Base-by-base conservation (phyloP, 225 moss, liverwort and hornwort species). In the Pleurozium schreberi region DNA sequence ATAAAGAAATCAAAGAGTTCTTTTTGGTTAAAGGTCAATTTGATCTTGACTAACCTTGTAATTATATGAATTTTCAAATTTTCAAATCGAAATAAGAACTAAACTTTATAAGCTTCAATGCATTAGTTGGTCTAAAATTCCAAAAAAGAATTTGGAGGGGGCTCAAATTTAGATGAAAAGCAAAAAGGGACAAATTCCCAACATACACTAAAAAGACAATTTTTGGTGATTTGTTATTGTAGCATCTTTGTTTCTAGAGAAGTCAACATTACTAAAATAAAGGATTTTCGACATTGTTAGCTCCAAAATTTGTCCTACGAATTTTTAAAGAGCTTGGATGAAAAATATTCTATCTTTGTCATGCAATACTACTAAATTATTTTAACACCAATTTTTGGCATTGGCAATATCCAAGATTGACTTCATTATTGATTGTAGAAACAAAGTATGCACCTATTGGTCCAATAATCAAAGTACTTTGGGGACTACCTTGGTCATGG, bases 361-460 rank as follows among this genome's bases (percentile, higher is more conserved):
- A 76, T 52, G 3, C 9, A 76, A 36, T 3, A 36, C 76, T 52
- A 52, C 9, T 36, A 76, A 77, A 9, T 52, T 34, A 76, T 34
- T 9, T 14, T 36, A 76, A 4, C 1, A 53, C 14, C 23, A 53
- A 9, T 36, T 8, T 9, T 77, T 36, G 77, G 15, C 0, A 0
- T 1, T 76, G 14, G 2, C 0, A 0, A 1, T 1, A 2, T 36
- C 0, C 0, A 36, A 0, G n/a, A n/a, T n/a, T n/a, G n/a, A n/a
- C n/a, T n/a, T n/a, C n/a, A n/a, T n/a, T n/a, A n/a, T n/a, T n/a
- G n/a, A n/a, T n/a, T n/a, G n/a, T n/a, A n/a, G n/a, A n/a, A n/a
- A n/a, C n/a, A n/a, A n/a, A n/a, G n/a, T n/a, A n/a, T n/a, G n/a
- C n/a, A n/a, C n/a, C n/a, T n/a, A n/a, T n/a, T n/a, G n/a, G n/a